phyloP scores from a whole-genome alignment of 2,329 filamentous ascomycete species.

The Xylaria sp. region DNA sequence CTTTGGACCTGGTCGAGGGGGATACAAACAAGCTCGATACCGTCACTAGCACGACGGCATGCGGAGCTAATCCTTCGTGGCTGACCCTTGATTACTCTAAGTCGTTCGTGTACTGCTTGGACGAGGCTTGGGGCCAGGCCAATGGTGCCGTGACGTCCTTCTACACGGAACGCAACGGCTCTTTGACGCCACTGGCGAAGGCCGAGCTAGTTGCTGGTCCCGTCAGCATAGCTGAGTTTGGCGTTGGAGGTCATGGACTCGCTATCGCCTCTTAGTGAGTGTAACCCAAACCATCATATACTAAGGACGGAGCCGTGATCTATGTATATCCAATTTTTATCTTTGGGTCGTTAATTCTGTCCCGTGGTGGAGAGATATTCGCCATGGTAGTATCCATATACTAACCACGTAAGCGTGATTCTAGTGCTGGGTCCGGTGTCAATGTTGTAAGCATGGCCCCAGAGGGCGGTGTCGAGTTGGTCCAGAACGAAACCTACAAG shows the following conservation, averaged over 20 bases:
- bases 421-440: conserved; percentile 57
- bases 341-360: conserved; percentile 3
- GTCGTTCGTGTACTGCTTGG: conserved; percentile 66
- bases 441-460: conserved; percentile 54
- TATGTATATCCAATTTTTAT: conserved; percentile 1
- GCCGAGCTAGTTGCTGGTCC: conserved; percentile 45
- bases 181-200: conserved; percentile 56
- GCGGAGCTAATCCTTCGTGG: conserved; percentile 69
- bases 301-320: conserved; percentile 26
- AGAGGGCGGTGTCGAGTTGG: conserved; percentile 49
- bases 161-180: conserved; percentile 58
- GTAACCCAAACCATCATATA: conserved; percentile 32
- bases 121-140: conserved; percentile 60
- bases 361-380: background rate
- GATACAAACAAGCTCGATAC: conserved; percentile 53
- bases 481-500: conserved; percentile 56
- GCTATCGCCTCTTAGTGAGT: conserved; percentile 50
- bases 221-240: conserved; percentile 47
- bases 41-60: conserved; percentile 58
- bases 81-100: conserved; percentile 64
- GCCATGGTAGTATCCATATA: conserved; percentile 6
- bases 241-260: conserved; percentile 46
- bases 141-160: conserved; percentile 46
- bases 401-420: conserved; percentile 39
- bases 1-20: conserved; percentile 56